Evolutionary conservation across 1,139 yeast genomes (phyloP).

Genomic region (Suhomyces panamericanus): DNA sequence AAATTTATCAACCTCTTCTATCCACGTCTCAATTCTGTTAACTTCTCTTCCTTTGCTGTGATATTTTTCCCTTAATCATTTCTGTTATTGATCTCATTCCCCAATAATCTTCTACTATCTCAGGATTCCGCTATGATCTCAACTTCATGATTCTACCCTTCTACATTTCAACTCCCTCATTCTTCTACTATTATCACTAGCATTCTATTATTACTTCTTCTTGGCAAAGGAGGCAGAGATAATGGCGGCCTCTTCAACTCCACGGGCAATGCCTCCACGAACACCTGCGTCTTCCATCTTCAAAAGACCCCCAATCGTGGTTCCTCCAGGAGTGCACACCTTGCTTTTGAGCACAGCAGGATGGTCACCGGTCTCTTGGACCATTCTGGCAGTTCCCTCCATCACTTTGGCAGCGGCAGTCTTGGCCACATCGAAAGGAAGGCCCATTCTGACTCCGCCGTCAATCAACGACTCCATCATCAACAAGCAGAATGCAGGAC

Average conservation of each 20-base stretch:
- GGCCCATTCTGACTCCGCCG: conserved; percentile 94
- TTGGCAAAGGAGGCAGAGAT: conserved; percentile 81
- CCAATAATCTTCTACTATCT: too few relatives aligned
- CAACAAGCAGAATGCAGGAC: conserved; percentile 90
- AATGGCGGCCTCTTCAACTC: conserved; percentile 85
- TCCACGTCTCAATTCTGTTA: too few relatives aligned
- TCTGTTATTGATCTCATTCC: too few relatives aligned
- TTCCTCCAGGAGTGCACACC: conserved; percentile 98
- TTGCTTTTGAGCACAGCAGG: conserved; percentile 90
- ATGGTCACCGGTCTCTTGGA: conserved; percentile 75
- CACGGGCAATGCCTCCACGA: conserved; percentile 82
- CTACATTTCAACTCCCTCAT: not conserved
- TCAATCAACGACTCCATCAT: conserved; percentile 92
- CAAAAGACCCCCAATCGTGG: conserved; percentile 93
- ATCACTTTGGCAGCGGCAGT: conserved; percentile 93
- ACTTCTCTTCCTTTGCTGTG: too few relatives aligned
- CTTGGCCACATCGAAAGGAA: conserved; percentile 80
- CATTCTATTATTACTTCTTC: conserved; percentile 35
- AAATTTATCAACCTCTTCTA: too few relatives aligned
- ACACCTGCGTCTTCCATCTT: conserved; percentile 91
- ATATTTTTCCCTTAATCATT: too few relatives aligned
- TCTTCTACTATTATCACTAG: too few relatives aligned
- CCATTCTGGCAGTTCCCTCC: conserved; percentile 97
- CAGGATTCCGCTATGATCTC: too few relatives aligned
- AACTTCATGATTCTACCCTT: too few relatives aligned